A percentile compares a stretch with the other conserved stretches of the same genome.
Conservation (phyloP, 1,284 basidiomycete genomes). For the Rhodotorula sp. region DNA sequence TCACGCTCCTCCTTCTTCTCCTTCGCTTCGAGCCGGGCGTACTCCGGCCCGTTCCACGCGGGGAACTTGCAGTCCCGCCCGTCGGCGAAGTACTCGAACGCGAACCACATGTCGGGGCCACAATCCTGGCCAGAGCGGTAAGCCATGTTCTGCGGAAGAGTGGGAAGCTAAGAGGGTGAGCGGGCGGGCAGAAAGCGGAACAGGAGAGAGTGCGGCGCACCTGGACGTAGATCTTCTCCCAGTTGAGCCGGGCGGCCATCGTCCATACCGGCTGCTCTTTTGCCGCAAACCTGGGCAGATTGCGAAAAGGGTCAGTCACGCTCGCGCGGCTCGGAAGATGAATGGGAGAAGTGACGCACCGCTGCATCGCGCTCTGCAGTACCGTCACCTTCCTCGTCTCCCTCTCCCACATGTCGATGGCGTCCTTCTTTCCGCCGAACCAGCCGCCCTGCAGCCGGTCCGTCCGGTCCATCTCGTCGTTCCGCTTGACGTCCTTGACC, state of each 20-base stretch:
- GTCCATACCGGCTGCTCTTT: conserved; percentile 46
- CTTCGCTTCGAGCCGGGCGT: conserved; percentile 7
- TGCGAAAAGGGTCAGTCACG: neutral
- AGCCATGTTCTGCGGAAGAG: conserved; percentile 33
- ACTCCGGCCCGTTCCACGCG: conserved; percentile 42
- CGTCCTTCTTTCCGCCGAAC: conserved; percentile 41
- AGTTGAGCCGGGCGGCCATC: conserved; percentile 42
- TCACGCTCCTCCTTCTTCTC: neutral
- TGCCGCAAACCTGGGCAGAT: conserved; percentile 30
- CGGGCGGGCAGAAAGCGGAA: neutral
- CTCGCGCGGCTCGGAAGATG: neutral
- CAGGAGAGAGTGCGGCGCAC: conserved; percentile 5
- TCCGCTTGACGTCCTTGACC: conserved; percentile 20
- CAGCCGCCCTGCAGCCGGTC: conserved; percentile 44
- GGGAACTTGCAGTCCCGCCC: conserved; percentile 40
- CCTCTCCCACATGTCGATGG: conserved; percentile 41
- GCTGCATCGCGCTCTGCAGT: conserved; percentile 37
- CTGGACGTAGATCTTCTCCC: conserved; percentile 40
- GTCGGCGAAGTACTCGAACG: conserved; percentile 42
- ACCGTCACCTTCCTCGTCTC: conserved; percentile 40
- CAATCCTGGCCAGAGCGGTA: conserved; percentile 29
- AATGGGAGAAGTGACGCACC: conserved; percentile 2
- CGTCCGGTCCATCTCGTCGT: conserved; percentile 31
- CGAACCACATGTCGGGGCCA: conserved; percentile 41
- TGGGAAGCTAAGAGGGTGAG: neutral